These are phyloP conservation scores for Lachancea kluyveri DNA, from an alignment of 805 yeast genomes.

Conservation along the genomic window DNA sequence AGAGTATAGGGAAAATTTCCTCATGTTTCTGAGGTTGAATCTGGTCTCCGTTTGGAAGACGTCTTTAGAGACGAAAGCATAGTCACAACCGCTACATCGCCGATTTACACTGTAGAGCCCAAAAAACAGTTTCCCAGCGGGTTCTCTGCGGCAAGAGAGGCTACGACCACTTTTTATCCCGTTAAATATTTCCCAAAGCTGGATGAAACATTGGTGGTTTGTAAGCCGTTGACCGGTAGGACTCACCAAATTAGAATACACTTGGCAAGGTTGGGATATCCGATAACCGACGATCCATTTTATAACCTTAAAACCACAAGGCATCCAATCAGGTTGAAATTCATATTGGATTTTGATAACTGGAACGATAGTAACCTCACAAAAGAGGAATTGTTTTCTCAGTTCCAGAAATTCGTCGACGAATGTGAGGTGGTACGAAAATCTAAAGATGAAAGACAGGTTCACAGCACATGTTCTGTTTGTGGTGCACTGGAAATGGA, in stretches of 20 bases:
- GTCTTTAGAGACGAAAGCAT: conserved; percentile 9
- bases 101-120: conserved; percentile 67
- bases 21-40: neutral
- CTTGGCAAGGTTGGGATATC: conserved; percentile 74
- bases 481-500: conserved; percentile 22
- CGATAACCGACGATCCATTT: conserved; percentile 86
- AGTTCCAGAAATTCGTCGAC: conserved; percentile 13
- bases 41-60: conserved; percentile 22
- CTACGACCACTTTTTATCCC: conserved; percentile 62
- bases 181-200: conserved; percentile 50
- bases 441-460: conserved; percentile 13
- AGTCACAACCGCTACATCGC: conserved; percentile 26
- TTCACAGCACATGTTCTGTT: conserved; percentile 16
- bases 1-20: conserved; percentile 84
- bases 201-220: conserved; percentile 55
- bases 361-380: conserved; percentile 15
- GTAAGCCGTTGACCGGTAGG: conserved; percentile 88
- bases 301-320: conserved; percentile 29
- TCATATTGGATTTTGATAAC: conserved; percentile 14
- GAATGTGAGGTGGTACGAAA: conserved; percentile 33
- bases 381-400: conserved; percentile 3
- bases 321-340: conserved; percentile 21
- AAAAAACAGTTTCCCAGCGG: conserved; percentile 52
- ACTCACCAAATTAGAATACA: conserved; percentile 96
- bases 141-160: conserved; percentile 43